Conservation (phyloP, 1,284 basidiomycete genomes). For the Irpex sp. region DNA sequence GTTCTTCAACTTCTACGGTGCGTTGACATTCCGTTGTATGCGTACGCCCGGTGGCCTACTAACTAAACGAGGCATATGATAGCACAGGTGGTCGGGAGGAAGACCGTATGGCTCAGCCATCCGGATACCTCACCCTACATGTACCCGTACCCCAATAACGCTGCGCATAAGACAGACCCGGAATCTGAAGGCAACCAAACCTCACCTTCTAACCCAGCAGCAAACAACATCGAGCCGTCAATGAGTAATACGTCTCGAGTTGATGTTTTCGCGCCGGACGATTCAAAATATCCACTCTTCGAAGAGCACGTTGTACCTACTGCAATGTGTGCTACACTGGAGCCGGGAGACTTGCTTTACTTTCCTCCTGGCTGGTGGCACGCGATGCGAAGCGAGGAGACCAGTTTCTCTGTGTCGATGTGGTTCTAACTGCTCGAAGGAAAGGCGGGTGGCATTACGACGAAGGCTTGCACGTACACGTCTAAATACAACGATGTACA, state of each 20-base stretch:
- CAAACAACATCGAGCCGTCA: conserved; percentile 35
- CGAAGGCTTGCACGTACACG: too few relatives aligned
- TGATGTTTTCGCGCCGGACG: conserved; percentile 55
- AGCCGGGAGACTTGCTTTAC: conserved; percentile 82
- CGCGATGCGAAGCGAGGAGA: conserved; percentile 78
- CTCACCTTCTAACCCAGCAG: conserved; percentile 32
- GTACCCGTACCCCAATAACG: conserved; percentile 39
- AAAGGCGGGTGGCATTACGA: too few relatives aligned
- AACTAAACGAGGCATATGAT: conserved; percentile 1
- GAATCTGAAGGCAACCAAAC: conserved; percentile 2
- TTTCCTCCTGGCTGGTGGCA: conserved; percentile 95
- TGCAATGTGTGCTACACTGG: conserved; percentile 65
- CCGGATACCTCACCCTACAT: conserved; percentile 53
- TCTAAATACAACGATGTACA: too few relatives aligned
- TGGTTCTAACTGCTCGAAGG: conserved; percentile 52
- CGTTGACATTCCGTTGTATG: conserved; percentile 14
- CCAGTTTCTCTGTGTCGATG: conserved; percentile 77
- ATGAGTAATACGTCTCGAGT: conserved; percentile 67
- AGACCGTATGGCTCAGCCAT: conserved; percentile 92
- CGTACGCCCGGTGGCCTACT: neutral
- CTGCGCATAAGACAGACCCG: neutral
- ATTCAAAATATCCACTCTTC: conserved; percentile 44
- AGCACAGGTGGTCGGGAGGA: conserved; percentile 88
- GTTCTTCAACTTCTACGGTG: conserved; percentile 89
- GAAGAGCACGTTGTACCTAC: conserved; percentile 54